Base-by-base conservation (phyloP, 1,284 basidiomycete genomes). In the Veloboletus limbatus region DNA sequence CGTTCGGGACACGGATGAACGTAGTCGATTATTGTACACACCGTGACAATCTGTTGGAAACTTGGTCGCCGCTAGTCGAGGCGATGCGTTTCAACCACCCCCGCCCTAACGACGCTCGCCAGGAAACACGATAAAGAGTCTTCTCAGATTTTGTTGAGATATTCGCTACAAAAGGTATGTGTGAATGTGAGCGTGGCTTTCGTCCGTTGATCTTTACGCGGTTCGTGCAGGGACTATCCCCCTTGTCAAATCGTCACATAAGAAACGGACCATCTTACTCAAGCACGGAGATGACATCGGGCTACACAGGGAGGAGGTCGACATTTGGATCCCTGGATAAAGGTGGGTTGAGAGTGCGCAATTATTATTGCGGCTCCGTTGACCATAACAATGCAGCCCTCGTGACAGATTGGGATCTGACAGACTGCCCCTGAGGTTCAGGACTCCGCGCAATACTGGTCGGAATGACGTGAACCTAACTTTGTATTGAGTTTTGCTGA, bases 151-250 rank as follows among this genome's bases (percentile, higher is more conserved):
- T 70, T 92, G 35, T 69, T 91, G 36, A 51, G 58, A 52, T 62
- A 44, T 71, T 85, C 80, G 11, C 63, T 93, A n/a, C 88, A 88
- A 74, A 78, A 87, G 80, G 85, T 84, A 57, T 40, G 70, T n/a
- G n/a, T n/a, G n/a, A n/a, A n/a, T n/a, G n/a, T 52, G 17, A 33
- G 17, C 25, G 33, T 45, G 31, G 34, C 26, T 38, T 26, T 9
- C 28, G 8, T 41, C 18, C 13, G 26, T 35, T 26, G 16, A 38
- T 16, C 32, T 40, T 41, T 26, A 30, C 10, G 25, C 13, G 10
- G 31, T 21, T 28, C 35, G 30, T 11, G 27, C 22, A 80, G 76
- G 75, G 74, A 20, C 81, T 54, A 66, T 83, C 28, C 77, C 79
- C 2, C 67, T 85, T 1, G 81, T 82, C 3, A 87, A 85, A 60